These are phyloP conservation scores for Tagetes patula DNA, from an alignment of 129 eudicot species.

Conservation along the genomic window DNA sequence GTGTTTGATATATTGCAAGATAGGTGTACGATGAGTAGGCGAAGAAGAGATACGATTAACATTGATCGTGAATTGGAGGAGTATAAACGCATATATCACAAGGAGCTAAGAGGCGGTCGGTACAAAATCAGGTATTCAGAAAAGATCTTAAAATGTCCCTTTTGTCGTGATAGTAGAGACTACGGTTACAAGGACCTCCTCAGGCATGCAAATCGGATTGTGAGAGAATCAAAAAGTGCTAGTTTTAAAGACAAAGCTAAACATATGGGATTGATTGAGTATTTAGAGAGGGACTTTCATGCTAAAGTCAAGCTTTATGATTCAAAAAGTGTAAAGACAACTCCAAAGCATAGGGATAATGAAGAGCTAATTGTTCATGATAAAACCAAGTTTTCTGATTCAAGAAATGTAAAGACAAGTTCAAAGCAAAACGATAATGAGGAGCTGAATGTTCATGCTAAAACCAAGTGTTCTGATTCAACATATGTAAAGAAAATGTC, in stretches of 20 bases:
- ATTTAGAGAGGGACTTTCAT: slow-evolving; percentile 31
- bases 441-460: slow-evolving; percentile 42
- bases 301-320: slow-evolving; percentile 14
- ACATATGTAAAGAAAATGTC: not conserved
- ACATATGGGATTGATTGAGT: slow-evolving; percentile 53
- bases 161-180: slow-evolving; percentile 44
- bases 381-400: slow-evolving; percentile 8
- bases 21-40: slow-evolving; percentile 43
- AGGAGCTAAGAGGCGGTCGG: slow-evolving; percentile 41
- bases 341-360: not conserved
- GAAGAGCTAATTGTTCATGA: slow-evolving; percentile 54
- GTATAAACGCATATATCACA: slow-evolving; percentile 39
- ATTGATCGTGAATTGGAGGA: slow-evolving; percentile 47
- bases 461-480: slow-evolving; percentile 15
- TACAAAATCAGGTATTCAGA: slow-evolving; percentile 31
- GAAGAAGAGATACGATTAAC: slow-evolving; percentile 26
- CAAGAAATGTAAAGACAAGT: not conserved
- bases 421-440: slow-evolving; percentile 26
- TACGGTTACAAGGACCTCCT: slow-evolving; percentile 41
- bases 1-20: slow-evolving; percentile 5
- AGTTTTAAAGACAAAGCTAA: slow-evolving; percentile 49
- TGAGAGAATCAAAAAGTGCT: slow-evolving; percentile 46
- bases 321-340: slow-evolving; percentile 1
- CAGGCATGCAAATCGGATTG: slow-evolving; percentile 57
- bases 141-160: slow-evolving; percentile 50